Evolutionary conservation across 495 filamentous ascomycete genomes (phyloP).

Genomic region (Articulospora tetracladia): DNA sequence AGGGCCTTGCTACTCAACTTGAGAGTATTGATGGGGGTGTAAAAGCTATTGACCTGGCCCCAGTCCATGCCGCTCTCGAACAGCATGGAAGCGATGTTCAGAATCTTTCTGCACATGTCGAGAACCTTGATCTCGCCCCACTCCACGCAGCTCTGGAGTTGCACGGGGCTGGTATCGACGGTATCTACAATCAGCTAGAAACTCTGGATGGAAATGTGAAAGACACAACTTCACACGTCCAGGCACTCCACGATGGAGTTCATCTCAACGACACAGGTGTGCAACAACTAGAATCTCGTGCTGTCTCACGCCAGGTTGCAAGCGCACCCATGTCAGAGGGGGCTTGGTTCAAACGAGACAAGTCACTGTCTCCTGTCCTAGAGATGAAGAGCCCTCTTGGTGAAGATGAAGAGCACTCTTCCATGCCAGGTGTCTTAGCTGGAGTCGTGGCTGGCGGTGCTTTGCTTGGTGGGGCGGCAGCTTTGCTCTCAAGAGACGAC

Average conservation of each 20-base stretch:
- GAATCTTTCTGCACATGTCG: not conserved
- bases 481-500: not conserved
- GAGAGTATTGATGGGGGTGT: constrained; percentile 11
- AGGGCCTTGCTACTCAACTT: not conserved
- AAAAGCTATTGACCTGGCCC: constrained; percentile 6
- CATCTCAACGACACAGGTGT: constrained; percentile 5
- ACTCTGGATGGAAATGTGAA: not conserved
- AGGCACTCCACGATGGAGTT: not conserved
- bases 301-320: not conserved
- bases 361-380: not conserved
- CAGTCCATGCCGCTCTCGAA: constrained; percentile 8
- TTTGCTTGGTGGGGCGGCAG: not conserved
- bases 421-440: not conserved
- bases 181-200: not conserved
- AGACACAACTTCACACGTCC: not conserved
- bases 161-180: not conserved
- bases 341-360: not conserved
- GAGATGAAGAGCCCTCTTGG: not conserved
- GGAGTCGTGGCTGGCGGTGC: not conserved
- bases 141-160: not conserved
- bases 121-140: not conserved
- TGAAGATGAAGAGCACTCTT: not conserved
- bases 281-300: constrained; percentile 3
- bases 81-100: constrained; percentile 1
- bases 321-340: not conserved